Base-by-base conservation (phyloP, 257 asterid genomes). In the Scutellaria minor region DNA sequence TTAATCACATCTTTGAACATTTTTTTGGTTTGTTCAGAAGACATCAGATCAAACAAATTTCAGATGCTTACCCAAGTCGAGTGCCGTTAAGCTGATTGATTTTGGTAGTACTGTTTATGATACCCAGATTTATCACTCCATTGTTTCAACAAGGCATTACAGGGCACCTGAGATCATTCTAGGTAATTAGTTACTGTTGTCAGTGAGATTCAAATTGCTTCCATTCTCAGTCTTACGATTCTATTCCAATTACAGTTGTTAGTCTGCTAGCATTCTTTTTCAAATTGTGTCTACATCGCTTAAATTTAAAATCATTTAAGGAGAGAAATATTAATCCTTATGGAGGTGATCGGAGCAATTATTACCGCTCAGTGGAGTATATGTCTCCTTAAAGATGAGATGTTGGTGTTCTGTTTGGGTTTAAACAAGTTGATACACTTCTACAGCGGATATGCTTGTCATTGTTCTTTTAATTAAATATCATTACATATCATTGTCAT, bases 51-150 rank as follows among this genome's bases (percentile, higher is more conserved):
- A 83, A 64, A 77, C 82, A 31, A 83, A 81, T 68, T 81, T 73
- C 88, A 84, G 85, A 83, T 84, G 79, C 84, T 82, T 85, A 85
- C 90, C 90, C 64, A 85, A 83, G 82, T 85, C 90, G 58, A 83
- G 90, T 75, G 88, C 84, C 75, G 83, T 85, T 79, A 83, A 83
- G 77, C 90, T 85, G 86, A 85, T 85, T 72, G 90, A 85, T 79
- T 83, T 85, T 81, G 88, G 88, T 71, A 85, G 90, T 77, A 81
- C 86, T 72, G 83, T 81, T 54, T 79, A 59, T 62, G 86, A 51
- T 83, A 72, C 46, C 69, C 87, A 77, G 79, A 78, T 78, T 59
- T 86, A 85, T 75, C 76, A 72, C 83, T 85, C 86, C 82, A 83
- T 77, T 79, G 90, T 81, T 71, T 76, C 86, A 55, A 83, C 90